Evolutionary conservation across 331 rosid species (phyloP), one percentile per base, ranked within the genome.

Genomic region (Saraca asoca): DNA sequence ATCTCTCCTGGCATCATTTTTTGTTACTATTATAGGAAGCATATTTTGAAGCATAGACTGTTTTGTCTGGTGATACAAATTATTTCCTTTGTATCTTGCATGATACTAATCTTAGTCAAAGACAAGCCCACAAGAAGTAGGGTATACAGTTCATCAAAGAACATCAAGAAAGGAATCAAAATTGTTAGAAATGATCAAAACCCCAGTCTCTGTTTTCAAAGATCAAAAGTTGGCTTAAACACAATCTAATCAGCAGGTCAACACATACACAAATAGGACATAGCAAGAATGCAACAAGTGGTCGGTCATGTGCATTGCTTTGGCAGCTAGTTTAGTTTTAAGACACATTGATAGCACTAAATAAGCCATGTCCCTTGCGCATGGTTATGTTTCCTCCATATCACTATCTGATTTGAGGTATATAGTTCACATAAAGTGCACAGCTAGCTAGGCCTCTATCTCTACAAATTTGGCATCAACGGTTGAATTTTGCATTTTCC

Each of bases 221-320:
- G 43, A 1, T 39, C 43, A 43, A 11, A 43, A 5, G 49, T 12
- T 73, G 46, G 48, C 54, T 60, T 24, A 1, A 61, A 34, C n/a
- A 11, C 17, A 51, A 58, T 77, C 35, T 16, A 66, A 64, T 58
- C 71, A 56, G 31, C 31, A n/a, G n/a, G n/a, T n/a, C n/a, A n/a
- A n/a, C n/a, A n/a, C n/a, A n/a, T 49, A 38, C 54, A 57, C 72
- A 56, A 64, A 46, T n/a, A n/a, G 49, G 60, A 56, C 67, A 57
- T 19, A 58, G 62, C 19, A 50, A 58, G 55, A 50, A 15, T 52
- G 62, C 38, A 71, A 71, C 50, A 67, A 71, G 50, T 51, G 78
- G 73, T 71, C 52, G 70, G 78, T 62, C 85, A 80, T 57, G 81
- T 75, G 85, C 69, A 56, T 50, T 80, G 84, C 81, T 71, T 80